Base-by-base conservation (phyloP, 2,329 filamentous ascomycete genomes). In the Diaporthe amygdali region DNA sequence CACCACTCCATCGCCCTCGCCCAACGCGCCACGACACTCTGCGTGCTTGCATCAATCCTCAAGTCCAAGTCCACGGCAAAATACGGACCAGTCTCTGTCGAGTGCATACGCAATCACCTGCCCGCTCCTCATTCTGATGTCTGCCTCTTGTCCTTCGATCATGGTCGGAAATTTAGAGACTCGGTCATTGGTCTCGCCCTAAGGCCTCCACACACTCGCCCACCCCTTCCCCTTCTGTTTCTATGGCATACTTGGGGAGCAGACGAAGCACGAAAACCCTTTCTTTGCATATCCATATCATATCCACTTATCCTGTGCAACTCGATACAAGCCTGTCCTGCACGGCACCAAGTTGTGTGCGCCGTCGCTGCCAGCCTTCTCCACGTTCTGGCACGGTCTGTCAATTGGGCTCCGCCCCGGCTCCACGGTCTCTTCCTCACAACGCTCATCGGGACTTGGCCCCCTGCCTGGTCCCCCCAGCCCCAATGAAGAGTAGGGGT, bases 401-500 rank as follows among this genome's bases (percentile, higher is more conserved):
- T 68, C 66, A 59, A 51, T 68, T 68, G 41, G 66, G 54, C 66
- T 68, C 66, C 66, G 66, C 66, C 51, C 52, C 66, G 66, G 66
- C 30, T 68, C 66, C 66, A 68, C 66, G 66, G 52, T 59, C 52
- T 54, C 25, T 68, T 59, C 22, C 27, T 49, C 54, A n/a, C 47
- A 32, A 54, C 52, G 66, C 66, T 39, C 66, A 39, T 49, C 66
- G 66, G 67, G 54, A 63, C 59, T 55, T 55, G 66, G 27, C 51
- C 64, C 67, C 67, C 55, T 69, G 66, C 59, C 59, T 47, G 52
- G 20, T 54, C 49, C 47, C 30, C 71, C 67, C 61, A 49, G 71
- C 64, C 56, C 71, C 69, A 70, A 69, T 73, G 71, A 68, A 68
- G 66, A 67, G 64, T 61, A 67, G 69, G 59, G 59, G 59, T 64